Percentiles rank a stretch among this genome's conserved stretches.
phyloP scores from a whole-genome alignment of 2,329 filamentous ascomycete genomes.

The Lachnellula arida region DNA sequence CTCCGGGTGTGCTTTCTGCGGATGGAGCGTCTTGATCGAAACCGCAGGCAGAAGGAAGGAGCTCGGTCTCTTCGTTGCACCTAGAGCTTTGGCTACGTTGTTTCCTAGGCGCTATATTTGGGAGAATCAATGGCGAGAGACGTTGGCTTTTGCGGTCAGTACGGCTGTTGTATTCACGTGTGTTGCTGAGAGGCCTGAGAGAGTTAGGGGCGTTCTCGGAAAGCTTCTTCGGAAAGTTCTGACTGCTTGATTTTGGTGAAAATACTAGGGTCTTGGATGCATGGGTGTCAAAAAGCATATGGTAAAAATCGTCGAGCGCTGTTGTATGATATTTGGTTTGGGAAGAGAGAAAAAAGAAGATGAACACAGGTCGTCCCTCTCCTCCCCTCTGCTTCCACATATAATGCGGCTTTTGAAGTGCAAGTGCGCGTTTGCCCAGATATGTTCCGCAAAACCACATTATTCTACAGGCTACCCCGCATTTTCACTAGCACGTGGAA shows the following conservation, averaged over 20 bases:
- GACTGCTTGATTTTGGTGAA: background rate
- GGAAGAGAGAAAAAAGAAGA: background rate
- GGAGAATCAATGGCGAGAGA: slow-evolving; percentile 64
- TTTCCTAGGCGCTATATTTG: slow-evolving; percentile 63
- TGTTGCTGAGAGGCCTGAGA: slow-evolving; percentile 54
- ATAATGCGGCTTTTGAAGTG: too few species aligned
- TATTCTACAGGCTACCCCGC: too few species aligned
- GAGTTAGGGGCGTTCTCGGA: slow-evolving; percentile 66
- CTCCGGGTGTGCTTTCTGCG: slow-evolving; percentile 68
- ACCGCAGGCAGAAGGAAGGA: slow-evolving; percentile 61
- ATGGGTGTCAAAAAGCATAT: background rate
- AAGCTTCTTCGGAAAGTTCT: slow-evolving; percentile 42
- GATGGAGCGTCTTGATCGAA: slow-evolving; percentile 78
- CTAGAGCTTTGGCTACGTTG: slow-evolving; percentile 69
- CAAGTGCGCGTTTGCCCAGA: too few species aligned
- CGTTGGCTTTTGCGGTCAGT: slow-evolving; percentile 59
- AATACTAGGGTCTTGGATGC: background rate
- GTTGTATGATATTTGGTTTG: background rate
- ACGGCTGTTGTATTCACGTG: slow-evolving; percentile 67
- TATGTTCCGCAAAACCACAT: too few species aligned
- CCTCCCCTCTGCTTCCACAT: background rate
- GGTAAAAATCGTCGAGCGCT: background rate
- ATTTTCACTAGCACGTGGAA: background rate
- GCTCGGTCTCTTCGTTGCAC: slow-evolving; percentile 75
- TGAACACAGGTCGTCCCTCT: background rate